Base-by-base conservation (phyloP, 257 asterid genomes). In the Salvia hispanica region DNA sequence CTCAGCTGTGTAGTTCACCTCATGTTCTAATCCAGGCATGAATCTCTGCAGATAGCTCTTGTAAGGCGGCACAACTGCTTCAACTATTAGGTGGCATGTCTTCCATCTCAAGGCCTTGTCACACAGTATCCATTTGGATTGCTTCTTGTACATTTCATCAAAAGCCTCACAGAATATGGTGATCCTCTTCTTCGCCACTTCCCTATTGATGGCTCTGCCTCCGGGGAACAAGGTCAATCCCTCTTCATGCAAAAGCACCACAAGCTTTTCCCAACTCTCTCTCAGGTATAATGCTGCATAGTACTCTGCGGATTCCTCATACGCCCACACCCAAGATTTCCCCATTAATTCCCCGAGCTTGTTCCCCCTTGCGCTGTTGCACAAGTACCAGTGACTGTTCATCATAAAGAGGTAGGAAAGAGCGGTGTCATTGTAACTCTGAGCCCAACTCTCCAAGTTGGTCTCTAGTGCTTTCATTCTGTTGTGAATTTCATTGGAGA, bases 331-430 rank as follows among this genome's bases (percentile, higher is more conserved):
- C 98, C 96, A 90, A 48, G 86, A 73, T 4, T 76, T 16, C 58
- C 97, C 97, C 96, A 93, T 74, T 45, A 93, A 46, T 31, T 85
- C 87, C 10, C 88, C 89, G 3, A 93, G 92, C 73, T 86, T 80
- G 34, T 86, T 85, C 45, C 83, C 89, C n/a, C 74, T 78, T 14
- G 73, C 60, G 46, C 58, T 81, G 79, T 72, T 84, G 77, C 72
- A 80, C 34, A 93, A 58, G 70, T 80, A 84, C 95, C 94, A 78
- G 13, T 74, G 79, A 40, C 33, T 86, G 45, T 86, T 90, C 91
- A 88, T 88, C 89, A 83, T 78, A 66, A 93, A 93, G 12, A 90
- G 58, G 75, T 72, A 60, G 13, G 89, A 82, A 57, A 90, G 80
- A 6, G 83, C 34, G 9, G 64, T 36, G 56, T 88, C 91, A 11